Base-by-base conservation (phyloP, 306 rosid genomes). In the Albizia julibrissin region DNA sequence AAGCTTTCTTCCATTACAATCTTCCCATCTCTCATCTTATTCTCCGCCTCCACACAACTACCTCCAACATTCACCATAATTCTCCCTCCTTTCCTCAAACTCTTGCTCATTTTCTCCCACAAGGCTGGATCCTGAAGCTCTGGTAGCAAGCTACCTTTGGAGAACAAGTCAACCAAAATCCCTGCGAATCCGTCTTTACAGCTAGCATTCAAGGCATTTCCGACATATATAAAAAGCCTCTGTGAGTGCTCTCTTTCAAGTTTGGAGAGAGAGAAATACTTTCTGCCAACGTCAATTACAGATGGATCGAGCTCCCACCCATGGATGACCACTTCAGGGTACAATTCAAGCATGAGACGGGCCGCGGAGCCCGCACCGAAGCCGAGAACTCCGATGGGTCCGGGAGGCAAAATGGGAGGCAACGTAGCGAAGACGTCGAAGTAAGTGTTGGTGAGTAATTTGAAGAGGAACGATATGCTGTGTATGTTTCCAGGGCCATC, bases 51-150 rank as follows among this genome's bases (percentile, higher is more conserved):
- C 61, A 95, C 98, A 72, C 98, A 95, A 43, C 96, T 92, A 3
- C 99, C 99, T 56, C 98, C 99, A 44, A 92, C 99, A 37, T 95
- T 95, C 79, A 92, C 94, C 99, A 95, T 95, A 3, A 93, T 59
- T 82, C 98, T 86, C 65, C 99, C 99, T 21, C 93, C 98, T 85
- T 88, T 86, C 61, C 80, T 93, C 99, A 95, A 89, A 68, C 92
- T 80, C 87, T 24, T 83, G 5, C 29, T 31, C 31, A 93, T 86
- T 90, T 10, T 84, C 87, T 43, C 65, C 99, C 99, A 95, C 52
- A 95, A 93, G 13, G 75, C 84, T 0, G 88, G 83, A 37, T 89
- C 91, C 74, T 95, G 95, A n/a, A 95, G 94, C 91, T 95, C 94
- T 0, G 96, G 94, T 22, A 93, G 82, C 86, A 95, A 71, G 75